phyloP scores from a whole-genome alignment of 2,329 filamentous ascomycete species.

The Aspergillus versicolor region DNA sequence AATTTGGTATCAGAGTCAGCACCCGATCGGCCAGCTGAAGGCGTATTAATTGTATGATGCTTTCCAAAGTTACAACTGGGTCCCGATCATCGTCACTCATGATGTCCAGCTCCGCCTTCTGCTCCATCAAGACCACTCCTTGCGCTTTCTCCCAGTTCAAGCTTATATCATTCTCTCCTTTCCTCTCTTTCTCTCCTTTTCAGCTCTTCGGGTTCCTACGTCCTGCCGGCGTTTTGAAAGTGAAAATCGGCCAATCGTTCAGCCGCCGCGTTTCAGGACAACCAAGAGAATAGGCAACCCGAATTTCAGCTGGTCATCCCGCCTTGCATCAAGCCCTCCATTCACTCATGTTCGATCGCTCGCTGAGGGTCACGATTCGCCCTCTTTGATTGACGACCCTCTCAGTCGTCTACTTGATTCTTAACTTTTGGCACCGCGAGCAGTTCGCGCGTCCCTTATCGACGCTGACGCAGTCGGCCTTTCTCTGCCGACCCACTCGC shows the following conservation, averaged over 20 bases:
- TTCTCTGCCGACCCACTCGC: slow-evolving; percentile 6
- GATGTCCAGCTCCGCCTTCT: not conserved
- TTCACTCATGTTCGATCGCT: slow-evolving; percentile 8
- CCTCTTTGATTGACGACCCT: slow-evolving; percentile 4
- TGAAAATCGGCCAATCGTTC: not conserved
- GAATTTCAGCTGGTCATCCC: slow-evolving; percentile 1
- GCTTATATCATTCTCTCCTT: not conserved
- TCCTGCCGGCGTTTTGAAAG: not conserved
- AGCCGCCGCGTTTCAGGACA: not conserved
- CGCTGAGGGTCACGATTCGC: slow-evolving; percentile 4
- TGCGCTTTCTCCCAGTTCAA: not conserved
- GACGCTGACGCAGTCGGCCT: slow-evolving; percentile 3
- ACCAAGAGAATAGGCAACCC: slow-evolving; percentile 5
- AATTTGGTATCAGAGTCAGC: not conserved
- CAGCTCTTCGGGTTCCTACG: not conserved
- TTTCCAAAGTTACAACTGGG: not conserved
- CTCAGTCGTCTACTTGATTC: not conserved
- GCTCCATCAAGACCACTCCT: not conserved
- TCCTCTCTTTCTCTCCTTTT: not conserved
- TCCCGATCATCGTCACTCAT: not conserved
- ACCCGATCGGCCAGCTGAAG: not conserved
- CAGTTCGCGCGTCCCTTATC: not conserved
- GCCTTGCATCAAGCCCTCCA: slow-evolving; percentile 3
- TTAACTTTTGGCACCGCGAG: not conserved
- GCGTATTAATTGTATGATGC: not conserved